Percentiles rank a stretch among this genome's conserved stretches.
Evolutionary conservation across 306 rosid genomes (phyloP).

Genomic region (Hippophae rhamnoides): DNA sequence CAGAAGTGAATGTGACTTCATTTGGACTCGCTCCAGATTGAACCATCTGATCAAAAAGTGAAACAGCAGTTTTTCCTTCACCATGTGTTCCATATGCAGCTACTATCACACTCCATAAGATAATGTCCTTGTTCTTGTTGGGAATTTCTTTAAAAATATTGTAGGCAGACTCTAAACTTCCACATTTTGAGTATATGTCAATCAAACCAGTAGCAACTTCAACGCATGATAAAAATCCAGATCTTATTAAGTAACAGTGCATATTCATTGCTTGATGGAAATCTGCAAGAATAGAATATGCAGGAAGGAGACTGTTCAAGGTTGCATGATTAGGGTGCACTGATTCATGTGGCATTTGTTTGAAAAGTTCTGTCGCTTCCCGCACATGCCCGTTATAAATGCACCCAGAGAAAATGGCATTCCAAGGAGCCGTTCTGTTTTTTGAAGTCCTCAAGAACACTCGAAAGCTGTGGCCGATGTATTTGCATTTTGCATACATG

Average conservation of each 20-base stretch:
- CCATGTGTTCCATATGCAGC: slow-evolving; percentile 78
- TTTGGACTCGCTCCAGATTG: slow-evolving; percentile 65
- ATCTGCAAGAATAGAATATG: slow-evolving; percentile 64
- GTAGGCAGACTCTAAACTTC: slow-evolving; percentile 55
- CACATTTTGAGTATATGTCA: slow-evolving; percentile 67
- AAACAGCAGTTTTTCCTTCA: slow-evolving; percentile 53
- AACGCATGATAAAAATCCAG: slow-evolving; percentile 51
- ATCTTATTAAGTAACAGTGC: slow-evolving; percentile 49
- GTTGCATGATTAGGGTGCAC: slow-evolving; percentile 53
- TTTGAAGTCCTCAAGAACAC: slow-evolving; percentile 50
- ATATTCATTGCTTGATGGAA: slow-evolving; percentile 58
- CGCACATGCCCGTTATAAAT: slow-evolving; percentile 50
- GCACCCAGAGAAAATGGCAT: slow-evolving; percentile 61
- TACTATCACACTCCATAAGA: slow-evolving; percentile 66
- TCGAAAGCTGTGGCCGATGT: slow-evolving; percentile 33
- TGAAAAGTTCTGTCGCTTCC: slow-evolving; percentile 56
- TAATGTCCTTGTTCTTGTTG: slow-evolving; percentile 41
- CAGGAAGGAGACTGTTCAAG: slow-evolving; percentile 65
- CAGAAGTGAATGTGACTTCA: slow-evolving; percentile 67
- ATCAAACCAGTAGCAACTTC: slow-evolving; percentile 66
- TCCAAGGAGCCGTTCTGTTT: slow-evolving; percentile 67
- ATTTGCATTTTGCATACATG: slow-evolving; percentile 34
- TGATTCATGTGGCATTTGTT: slow-evolving; percentile 50
- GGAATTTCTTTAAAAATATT: slow-evolving; percentile 45
- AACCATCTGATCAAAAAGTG: slow-evolving; percentile 70